Evolutionary conservation across 805 yeast species (phyloP), one percentile per base, ranked within the genome.

Genomic region (Pichia ethanolica): DNA sequence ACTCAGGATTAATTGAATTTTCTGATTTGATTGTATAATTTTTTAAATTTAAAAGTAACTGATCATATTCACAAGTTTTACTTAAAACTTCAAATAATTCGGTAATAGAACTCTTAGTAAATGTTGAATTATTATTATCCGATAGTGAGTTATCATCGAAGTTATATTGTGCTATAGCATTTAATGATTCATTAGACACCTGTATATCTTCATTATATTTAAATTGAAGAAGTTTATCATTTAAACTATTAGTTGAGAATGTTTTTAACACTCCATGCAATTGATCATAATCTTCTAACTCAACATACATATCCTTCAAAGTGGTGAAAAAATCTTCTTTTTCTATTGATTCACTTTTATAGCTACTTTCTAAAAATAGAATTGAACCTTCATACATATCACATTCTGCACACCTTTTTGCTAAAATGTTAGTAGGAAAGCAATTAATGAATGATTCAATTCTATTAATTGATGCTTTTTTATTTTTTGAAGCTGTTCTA

Each of bases 181-280:
- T 82, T 56, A 88, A 83, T 36, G 96, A 88, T 53, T 87, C 89
- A 53, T 88, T 86, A 0, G 97, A 95, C 58, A 88, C 75, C 39
- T 81, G 74, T 96, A 97, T 89, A 58, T 84, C 84, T 39, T 86
- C 89, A 44, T 87, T 82, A 56, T 86, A 89, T 56, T 89, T 93
- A 47, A 91, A 81, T 50, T 88, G 88, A 7, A 82, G 71, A 28
- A 90, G 75, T 60, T 88, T 86, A 52, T 89, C 90, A n/a, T 79
- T 76, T 41, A 89, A 67, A 54, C 81, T 79, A 39, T 80, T 78
- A 0, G 84, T 76, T 0, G 95, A 81, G 56, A 87, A 83, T 52
- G 75, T 75, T 51, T 86, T 81, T 49, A 90, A 68, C 5, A 88
- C 80, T 26, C 99, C 99, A 61, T 86, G 90, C 34, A 93, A 71